These are phyloP conservation scores for Ceriops zippeliana DNA, from an alignment of 345 rosid species.

Conservation along the genomic window DNA sequence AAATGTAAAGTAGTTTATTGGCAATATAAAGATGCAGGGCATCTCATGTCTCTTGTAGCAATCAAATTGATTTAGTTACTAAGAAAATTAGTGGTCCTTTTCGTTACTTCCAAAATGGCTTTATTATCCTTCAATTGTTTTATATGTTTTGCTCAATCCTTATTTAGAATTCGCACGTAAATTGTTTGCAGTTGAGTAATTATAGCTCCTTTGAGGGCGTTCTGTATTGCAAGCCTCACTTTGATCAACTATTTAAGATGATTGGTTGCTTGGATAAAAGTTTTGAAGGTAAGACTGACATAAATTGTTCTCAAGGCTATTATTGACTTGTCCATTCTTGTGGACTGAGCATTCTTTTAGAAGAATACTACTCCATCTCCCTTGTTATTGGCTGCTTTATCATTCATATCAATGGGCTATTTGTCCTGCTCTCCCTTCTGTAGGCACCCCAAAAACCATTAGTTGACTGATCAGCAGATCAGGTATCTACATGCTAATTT, in stretches of 20 bases:
- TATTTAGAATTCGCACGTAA: not conserved
- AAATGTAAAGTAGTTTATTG: not conserved
- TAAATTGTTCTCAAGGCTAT: not conserved
- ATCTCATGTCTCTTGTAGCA: not conserved
- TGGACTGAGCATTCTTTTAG: no score
- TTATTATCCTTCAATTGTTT: not conserved
- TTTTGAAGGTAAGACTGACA: slow-evolving; percentile 48
- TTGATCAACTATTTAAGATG: slow-evolving; percentile 69
- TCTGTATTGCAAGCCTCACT: slow-evolving; percentile 78
- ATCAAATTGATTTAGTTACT: not conserved
- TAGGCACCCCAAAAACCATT: slow-evolving; percentile 58
- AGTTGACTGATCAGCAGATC: slow-evolving; percentile 48
- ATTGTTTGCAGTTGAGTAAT: slow-evolving; percentile 50
- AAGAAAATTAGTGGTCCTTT: not conserved
- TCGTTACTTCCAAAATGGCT: not conserved
- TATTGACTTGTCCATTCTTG: no score
- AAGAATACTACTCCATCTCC: not conserved
- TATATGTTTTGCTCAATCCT: not conserved
- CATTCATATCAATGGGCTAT: not conserved
- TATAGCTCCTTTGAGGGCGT: slow-evolving; percentile 71
- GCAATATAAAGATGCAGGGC: not conserved
- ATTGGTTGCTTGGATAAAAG: slow-evolving; percentile 77
- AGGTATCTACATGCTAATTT: slow-evolving; percentile 33
- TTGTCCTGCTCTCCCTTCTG: slow-evolving; percentile 2
- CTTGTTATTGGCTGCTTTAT: slow-evolving; percentile 1